Evolutionary conservation across 2,329 filamentous ascomycete genomes (phyloP).

Genomic region (Colletotrichum neosansevieriae): DNA sequence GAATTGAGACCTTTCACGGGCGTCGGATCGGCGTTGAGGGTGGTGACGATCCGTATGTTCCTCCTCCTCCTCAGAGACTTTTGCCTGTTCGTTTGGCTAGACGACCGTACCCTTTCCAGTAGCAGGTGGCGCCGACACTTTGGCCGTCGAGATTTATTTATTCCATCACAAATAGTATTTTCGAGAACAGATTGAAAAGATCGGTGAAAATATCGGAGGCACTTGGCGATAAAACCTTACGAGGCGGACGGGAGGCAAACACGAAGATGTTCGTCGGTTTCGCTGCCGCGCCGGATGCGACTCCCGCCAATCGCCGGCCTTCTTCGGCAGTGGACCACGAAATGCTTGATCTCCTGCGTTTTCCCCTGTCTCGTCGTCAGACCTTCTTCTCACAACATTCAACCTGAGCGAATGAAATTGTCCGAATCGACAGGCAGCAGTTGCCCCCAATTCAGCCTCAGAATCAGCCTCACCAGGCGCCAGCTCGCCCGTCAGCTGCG

Average conservation of each 20-base stretch:
- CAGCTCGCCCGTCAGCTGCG: not conserved
- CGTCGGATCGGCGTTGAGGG: not conserved
- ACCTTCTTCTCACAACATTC: not conserved
- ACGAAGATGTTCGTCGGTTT: not conserved
- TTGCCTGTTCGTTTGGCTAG: not conserved
- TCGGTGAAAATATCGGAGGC: too few relatives aligned
- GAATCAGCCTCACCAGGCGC: slow-evolving; percentile 7
- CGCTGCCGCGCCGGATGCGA: not conserved
- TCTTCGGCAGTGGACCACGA: not conserved
- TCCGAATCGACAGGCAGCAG: not conserved
- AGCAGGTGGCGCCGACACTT: too few relatives aligned
- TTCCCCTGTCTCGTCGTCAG: not conserved
- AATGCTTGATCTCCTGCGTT: not conserved
- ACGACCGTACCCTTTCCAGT: not conserved
- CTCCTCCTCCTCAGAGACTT: not conserved
- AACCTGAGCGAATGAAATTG: not conserved
- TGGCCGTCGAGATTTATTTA: too few relatives aligned
- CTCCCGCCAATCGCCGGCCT: not conserved
- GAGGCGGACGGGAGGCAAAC: too few relatives aligned
- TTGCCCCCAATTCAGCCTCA: not conserved
- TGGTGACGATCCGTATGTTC: not conserved
- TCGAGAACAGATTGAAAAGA: too few relatives aligned
- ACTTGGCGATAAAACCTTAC: too few relatives aligned
- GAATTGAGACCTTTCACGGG: not conserved
- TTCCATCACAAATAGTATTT: too few relatives aligned